Conservation (phyloP, 257 asterid genomes). For the Handroanthus guayacan region DNA sequence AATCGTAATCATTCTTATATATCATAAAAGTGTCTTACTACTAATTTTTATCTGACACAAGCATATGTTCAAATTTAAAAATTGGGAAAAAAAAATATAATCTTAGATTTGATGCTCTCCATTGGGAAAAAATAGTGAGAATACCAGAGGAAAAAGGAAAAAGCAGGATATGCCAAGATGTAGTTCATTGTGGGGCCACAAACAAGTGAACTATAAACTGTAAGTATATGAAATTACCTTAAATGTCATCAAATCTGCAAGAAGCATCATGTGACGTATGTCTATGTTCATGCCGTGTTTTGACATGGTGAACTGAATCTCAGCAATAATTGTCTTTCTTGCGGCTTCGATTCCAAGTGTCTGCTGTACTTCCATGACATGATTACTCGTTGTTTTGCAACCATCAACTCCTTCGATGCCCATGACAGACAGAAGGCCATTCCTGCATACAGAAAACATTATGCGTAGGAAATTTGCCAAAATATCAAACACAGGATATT, state of each 20-base stretch:
- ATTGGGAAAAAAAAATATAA: not conserved
- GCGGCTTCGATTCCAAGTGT: conserved; percentile 98
- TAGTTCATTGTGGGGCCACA: not conserved
- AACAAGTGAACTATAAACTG: conserved; percentile 3
- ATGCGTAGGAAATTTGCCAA: conserved; percentile 21
- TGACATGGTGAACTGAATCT: conserved; percentile 78
- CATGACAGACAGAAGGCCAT: conserved; percentile 87
- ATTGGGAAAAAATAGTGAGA: not conserved
- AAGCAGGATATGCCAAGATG: not conserved
- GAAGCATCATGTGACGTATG: conserved; percentile 96
- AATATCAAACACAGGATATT: not conserved
- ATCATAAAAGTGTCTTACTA: not conserved
- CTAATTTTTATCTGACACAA: not conserved
- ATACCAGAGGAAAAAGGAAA: not conserved
- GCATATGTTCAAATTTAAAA: not conserved
- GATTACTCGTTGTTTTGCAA: conserved; percentile 65
- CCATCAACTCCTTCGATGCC: conserved; percentile 92
- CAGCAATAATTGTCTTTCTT: conserved; percentile 69
- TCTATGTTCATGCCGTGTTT: conserved; percentile 91
- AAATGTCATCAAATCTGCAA: conserved; percentile 92
- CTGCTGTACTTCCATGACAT: conserved; percentile 70
- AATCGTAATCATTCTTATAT: not conserved
- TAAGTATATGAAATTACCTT: conserved; percentile 56
- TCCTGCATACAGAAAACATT: conserved; percentile 48
- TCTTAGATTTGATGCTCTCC: conserved; percentile 13